Conservation (phyloP, 78 protist genomes). For the Dictyostelium intermedium region DNA sequence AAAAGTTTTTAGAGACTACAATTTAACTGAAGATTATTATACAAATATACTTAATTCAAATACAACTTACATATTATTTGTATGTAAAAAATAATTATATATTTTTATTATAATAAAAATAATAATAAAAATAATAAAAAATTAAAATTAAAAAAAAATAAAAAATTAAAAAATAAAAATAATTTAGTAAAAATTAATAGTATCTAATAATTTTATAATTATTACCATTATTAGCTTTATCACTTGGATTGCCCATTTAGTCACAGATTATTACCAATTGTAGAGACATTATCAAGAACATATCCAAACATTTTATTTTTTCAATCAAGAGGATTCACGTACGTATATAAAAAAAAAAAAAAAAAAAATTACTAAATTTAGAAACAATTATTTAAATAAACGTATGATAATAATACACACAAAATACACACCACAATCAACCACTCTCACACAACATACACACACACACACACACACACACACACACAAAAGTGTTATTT, state of each 20-base stretch:
- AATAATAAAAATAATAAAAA: background rate
- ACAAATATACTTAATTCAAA: background rate
- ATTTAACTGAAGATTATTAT: background rate
- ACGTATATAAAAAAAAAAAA: background rate
- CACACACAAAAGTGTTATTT: background rate
- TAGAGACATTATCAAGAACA: conserved; percentile 16
- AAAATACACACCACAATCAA: background rate
- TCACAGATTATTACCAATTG: conserved; percentile 11
- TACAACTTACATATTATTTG: background rate
- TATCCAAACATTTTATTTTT: conserved; percentile 49
- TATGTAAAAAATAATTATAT: background rate
- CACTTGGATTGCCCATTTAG: conserved; percentile 19
- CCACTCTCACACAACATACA: background rate
- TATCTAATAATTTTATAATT: background rate
- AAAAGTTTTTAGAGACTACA: background rate
- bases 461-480: background rate
- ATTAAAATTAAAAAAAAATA: background rate
- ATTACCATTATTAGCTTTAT: background rate
- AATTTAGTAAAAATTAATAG: background rate
- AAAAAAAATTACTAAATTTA: background rate
- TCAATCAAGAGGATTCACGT: conserved; percentile 7
- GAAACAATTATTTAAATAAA: too few species aligned
- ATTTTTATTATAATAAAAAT: background rate
- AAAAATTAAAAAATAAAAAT: background rate
- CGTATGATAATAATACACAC: too few species aligned